A percentile compares a stretch with the other conserved stretches of the same genome.
phyloP scores from a whole-genome alignment of 345 rosid species.

The Chamaenerion angustifolium region DNA sequence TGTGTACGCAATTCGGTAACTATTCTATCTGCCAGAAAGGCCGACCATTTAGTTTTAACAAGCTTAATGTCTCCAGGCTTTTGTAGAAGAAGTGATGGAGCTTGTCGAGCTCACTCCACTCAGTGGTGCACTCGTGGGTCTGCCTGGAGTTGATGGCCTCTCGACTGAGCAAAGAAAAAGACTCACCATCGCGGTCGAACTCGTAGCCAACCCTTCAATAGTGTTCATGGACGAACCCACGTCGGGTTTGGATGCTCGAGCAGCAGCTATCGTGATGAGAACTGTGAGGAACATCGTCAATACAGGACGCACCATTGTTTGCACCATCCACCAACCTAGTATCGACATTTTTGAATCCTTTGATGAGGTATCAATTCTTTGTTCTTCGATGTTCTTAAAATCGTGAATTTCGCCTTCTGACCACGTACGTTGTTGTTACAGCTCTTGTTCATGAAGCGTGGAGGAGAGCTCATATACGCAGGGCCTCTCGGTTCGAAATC shows the following conservation, averaged over 20 bases:
- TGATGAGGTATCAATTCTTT: slow-evolving; percentile 54
- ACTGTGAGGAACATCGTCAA: slow-evolving; percentile 94
- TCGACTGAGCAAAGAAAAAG: slow-evolving; percentile 95
- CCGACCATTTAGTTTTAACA: neutral
- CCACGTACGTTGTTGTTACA: slow-evolving; percentile 17
- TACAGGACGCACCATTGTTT: slow-evolving; percentile 90
- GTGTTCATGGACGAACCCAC: slow-evolving; percentile 99
- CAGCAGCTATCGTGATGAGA: slow-evolving; percentile 99
- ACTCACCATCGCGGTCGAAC: slow-evolving; percentile 84
- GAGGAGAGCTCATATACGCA: slow-evolving; percentile 94
- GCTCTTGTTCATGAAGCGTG: slow-evolving; percentile 99
- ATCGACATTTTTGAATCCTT: slow-evolving; percentile 94
- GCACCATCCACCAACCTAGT: slow-evolving; percentile 99
- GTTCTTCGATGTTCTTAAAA: slow-evolving; percentile 4
- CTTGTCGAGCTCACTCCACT: slow-evolving; percentile 80
- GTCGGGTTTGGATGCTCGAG: slow-evolving; percentile 90
- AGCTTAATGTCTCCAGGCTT: slow-evolving; percentile 41
- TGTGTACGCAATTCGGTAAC: no score
- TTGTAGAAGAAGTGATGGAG: slow-evolving; percentile 97
- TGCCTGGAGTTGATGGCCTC: slow-evolving; percentile 90
- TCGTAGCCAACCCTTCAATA: slow-evolving; percentile 94
- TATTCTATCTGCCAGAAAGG: no score
- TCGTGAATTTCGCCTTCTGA: no score
- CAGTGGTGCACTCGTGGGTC: slow-evolving; percentile 80
- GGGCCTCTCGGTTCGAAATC: slow-evolving; percentile 87